A percentile compares a stretch with the other conserved stretches of the same genome.
Evolutionary conservation across 2,329 filamentous ascomycete genomes (phyloP).

Genomic region (Xylaria sp.): DNA sequence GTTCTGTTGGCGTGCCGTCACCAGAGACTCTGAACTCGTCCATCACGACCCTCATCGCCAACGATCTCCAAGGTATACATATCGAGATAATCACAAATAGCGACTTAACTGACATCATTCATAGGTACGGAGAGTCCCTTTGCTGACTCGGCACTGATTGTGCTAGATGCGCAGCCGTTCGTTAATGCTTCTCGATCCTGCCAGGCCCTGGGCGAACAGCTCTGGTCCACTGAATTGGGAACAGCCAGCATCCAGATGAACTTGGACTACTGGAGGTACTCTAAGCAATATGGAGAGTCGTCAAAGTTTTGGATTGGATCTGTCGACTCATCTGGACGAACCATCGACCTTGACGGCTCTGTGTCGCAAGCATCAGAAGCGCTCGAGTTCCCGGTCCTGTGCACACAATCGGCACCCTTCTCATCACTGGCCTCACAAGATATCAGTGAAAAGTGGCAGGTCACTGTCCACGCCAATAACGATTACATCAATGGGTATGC

Average conservation of each 20-base stretch:
- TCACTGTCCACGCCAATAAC: constrained; percentile 36
- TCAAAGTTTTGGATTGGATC: constrained; percentile 37
- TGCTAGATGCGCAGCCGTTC: constrained; percentile 31
- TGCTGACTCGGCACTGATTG: constrained; percentile 33
- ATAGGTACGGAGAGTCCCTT: constrained; percentile 33
- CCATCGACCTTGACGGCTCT: constrained; percentile 29
- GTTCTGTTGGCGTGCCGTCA: constrained; percentile 26
- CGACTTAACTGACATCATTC: neutral
- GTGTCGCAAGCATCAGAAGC: constrained; percentile 18
- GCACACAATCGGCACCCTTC: constrained; percentile 40
- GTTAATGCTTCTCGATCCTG: constrained; percentile 32
- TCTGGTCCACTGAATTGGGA: constrained; percentile 33
- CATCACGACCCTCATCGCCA: constrained; percentile 37
- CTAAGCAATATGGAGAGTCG: constrained; percentile 22
- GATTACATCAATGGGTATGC: constrained; percentile 35
- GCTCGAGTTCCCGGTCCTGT: constrained; percentile 34
- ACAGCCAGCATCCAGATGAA: constrained; percentile 30
- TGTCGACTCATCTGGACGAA: constrained; percentile 18
- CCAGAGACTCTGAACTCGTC: constrained; percentile 34
- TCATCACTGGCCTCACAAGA: constrained; percentile 33
- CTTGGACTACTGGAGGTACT: constrained; percentile 36
- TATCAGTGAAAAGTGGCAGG: constrained; percentile 33
- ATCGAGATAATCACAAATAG: neutral
- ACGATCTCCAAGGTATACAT: constrained; percentile 38
- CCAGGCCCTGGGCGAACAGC: constrained; percentile 36